Percentiles rank a stretch among this genome's conserved stretches.
These are phyloP conservation scores for Pichia californica DNA, from an alignment of 805 yeast species.

Conservation along the genomic window DNA sequence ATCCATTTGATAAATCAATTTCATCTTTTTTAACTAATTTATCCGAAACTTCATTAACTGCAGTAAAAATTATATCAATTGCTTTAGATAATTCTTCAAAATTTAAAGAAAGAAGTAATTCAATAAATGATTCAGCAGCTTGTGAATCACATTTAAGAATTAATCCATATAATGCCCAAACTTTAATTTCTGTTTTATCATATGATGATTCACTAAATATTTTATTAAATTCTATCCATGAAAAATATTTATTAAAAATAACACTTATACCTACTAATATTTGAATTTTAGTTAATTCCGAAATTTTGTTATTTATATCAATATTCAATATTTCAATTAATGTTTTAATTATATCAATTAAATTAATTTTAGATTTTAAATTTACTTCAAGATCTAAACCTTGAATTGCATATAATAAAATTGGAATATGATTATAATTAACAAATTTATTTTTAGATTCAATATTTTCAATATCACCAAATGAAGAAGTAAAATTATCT, in stretches of 20 bases:
- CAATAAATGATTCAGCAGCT: slow-evolving; percentile 7
- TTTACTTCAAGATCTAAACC: slow-evolving; percentile 5
- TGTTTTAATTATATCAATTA: not conserved
- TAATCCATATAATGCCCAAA: slow-evolving; percentile 14
- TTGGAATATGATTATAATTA: slow-evolving; percentile 1
- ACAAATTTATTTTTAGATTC: not conserved
- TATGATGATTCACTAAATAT: not conserved
- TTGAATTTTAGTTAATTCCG: slow-evolving; percentile 3
- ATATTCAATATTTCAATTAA: not conserved
- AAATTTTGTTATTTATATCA: not conserved
- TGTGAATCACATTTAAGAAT: slow-evolving; percentile 10
- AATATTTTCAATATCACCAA: not conserved
- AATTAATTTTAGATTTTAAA: not conserved
- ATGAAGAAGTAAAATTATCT: not conserved
- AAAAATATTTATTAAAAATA: slow-evolving; percentile 11
- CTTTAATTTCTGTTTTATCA: slow-evolving; percentile 2
- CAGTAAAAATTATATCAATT: slow-evolving; percentile 10
- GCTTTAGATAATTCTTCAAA: slow-evolving; percentile 3
- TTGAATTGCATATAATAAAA: slow-evolving; percentile 5
- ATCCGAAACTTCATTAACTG: slow-evolving; percentile 7
- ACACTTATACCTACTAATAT: slow-evolving; percentile 7
- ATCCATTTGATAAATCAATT: not conserved
- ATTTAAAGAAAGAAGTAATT: not conserved
- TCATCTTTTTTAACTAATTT: not conserved
- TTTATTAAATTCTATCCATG: slow-evolving; percentile 3